Percentiles rank a stretch among this genome's conserved stretches.
These are phyloP conservation scores for Cladophialophora yegresii DNA, from an alignment of 2,329 filamentous ascomycete genomes.

Conservation along the genomic window DNA sequence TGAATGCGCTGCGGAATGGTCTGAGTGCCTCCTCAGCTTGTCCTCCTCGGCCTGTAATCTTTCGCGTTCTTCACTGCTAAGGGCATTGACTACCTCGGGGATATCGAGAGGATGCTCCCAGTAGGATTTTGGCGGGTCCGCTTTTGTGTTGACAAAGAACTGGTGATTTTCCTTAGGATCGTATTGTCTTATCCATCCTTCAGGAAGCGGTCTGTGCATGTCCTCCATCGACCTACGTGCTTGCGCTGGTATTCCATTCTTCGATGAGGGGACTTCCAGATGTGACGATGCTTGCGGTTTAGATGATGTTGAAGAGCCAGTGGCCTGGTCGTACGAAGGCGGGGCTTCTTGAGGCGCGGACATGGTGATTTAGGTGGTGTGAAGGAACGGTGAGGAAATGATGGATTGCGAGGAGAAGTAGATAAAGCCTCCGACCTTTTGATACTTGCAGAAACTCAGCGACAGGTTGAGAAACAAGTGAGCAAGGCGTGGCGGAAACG, in stretches of 20 bases:
- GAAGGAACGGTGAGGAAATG: slow-evolving; percentile 34
- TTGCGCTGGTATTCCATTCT: slow-evolving; percentile 57
- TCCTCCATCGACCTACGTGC: slow-evolving; percentile 64
- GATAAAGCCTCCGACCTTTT: slow-evolving; percentile 13
- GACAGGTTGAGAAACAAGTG: slow-evolving; percentile 24
- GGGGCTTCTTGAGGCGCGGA: slow-evolving; percentile 38
- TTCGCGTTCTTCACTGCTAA: slow-evolving; percentile 54
- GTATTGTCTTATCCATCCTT: slow-evolving; percentile 60
- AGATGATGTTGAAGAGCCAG: slow-evolving; percentile 31
- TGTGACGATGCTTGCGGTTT: slow-evolving; percentile 31
- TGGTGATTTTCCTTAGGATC: slow-evolving; percentile 58
- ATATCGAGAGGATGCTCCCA: slow-evolving; percentile 66
- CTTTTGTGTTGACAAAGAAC: slow-evolving; percentile 63
- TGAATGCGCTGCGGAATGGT: slow-evolving; percentile 4
- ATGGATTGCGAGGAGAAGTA: slow-evolving; percentile 31
- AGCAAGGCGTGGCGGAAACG: slow-evolving; percentile 13
- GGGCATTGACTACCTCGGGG: slow-evolving; percentile 53
- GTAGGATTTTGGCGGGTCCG: slow-evolving; percentile 58
- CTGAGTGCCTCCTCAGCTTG: slow-evolving; percentile 38
- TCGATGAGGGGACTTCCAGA: slow-evolving; percentile 39
- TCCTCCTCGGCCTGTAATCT: slow-evolving; percentile 44
- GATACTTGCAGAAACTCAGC: slow-evolving; percentile 24
- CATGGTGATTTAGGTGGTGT: slow-evolving; percentile 19
- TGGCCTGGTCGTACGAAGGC: slow-evolving; percentile 43
- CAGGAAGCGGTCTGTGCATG: slow-evolving; percentile 56